phyloP scores from a whole-genome alignment of 257 asterid genomes.

The Primulina huaijiensis region DNA sequence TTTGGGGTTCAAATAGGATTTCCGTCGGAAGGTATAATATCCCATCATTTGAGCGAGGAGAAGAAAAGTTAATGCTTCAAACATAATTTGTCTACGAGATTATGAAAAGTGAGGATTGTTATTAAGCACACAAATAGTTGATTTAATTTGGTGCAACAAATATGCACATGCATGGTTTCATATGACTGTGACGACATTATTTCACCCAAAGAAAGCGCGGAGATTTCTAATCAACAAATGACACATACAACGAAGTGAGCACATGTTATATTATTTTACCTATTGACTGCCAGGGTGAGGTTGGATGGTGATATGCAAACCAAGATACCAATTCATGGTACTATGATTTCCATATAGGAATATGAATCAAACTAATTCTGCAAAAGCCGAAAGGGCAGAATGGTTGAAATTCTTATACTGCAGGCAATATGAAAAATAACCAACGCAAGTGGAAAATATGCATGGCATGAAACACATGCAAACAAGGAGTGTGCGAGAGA shows the following conservation, averaged over 20 bases:
- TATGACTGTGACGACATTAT: slow-evolving; percentile 39
- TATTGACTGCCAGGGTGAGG: background rate
- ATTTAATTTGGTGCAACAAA: slow-evolving; percentile 56
- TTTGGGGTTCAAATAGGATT: slow-evolving; percentile 34
- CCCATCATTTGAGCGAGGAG: slow-evolving; percentile 39
- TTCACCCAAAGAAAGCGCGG: slow-evolving; percentile 27
- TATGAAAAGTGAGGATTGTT: slow-evolving; percentile 33
- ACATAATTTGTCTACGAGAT: slow-evolving; percentile 43
- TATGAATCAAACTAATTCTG: slow-evolving; percentile 29
- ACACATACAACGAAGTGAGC: background rate
- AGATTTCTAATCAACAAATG: slow-evolving; percentile 31
- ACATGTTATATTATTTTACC: background rate
- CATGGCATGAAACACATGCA: background rate
- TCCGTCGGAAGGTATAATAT: slow-evolving; percentile 44
- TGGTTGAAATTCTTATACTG: slow-evolving; percentile 20
- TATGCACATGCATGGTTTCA: slow-evolving; percentile 77
- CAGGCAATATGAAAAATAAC: slow-evolving; percentile 22
- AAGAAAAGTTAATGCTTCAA: slow-evolving; percentile 40
- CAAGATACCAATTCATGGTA: background rate
- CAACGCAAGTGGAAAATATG: background rate
- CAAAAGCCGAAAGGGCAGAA: slow-evolving; percentile 20
- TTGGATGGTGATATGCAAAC: background rate
- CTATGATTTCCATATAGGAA: slow-evolving; percentile 6
- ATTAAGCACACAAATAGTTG: slow-evolving; percentile 23
- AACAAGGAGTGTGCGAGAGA: slow-evolving; percentile 3